Percentiles rank a stretch among this genome's conserved stretches.
phyloP scores from a whole-genome alignment of 148 eudicot genomes.

The Chenopodium formosanum region DNA sequence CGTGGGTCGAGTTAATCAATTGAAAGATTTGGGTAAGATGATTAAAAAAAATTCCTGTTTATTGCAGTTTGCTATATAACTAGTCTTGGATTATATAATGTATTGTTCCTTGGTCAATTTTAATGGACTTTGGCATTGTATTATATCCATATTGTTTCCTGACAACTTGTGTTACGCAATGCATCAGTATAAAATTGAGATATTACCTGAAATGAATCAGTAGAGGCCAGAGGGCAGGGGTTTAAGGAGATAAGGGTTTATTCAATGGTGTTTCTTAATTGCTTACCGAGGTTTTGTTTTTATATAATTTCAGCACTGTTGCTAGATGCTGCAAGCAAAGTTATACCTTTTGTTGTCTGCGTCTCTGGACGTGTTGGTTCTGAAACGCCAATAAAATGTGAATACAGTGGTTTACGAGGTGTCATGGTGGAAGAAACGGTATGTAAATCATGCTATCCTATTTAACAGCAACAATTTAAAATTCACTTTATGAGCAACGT shows the following conservation, averaged over 20 bases:
- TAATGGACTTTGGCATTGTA: background rate
- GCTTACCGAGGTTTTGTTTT: conserved; percentile 11
- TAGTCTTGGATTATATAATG: background rate
- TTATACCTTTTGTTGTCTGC: conserved; percentile 78
- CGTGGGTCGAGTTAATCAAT: conserved; percentile 73
- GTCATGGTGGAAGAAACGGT: conserved; percentile 96
- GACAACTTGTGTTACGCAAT: background rate
- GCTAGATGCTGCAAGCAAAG: conserved; percentile 78
- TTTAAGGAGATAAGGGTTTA: no score
- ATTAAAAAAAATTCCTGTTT: no score
- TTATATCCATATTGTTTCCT: background rate
- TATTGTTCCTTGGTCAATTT: background rate
- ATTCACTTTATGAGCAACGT: background rate
- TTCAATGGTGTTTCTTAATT: background rate
- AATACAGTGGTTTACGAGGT: conserved; percentile 84
- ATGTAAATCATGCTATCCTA: conserved; percentile 14
- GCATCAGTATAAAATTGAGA: no score
- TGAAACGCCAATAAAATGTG: conserved; percentile 79
- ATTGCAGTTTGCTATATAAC: no score
- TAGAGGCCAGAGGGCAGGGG: no score
- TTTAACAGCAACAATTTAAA: background rate
- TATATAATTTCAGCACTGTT: conserved; percentile 54
- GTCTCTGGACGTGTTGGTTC: conserved; percentile 96
- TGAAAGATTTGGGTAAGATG: conserved; percentile 79
- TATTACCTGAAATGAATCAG: no score